Evolutionary conservation across 176 grass and related monocot species (phyloP), one percentile per base, ranked within the genome.

Genomic region (Saccharum spontaneum): DNA sequence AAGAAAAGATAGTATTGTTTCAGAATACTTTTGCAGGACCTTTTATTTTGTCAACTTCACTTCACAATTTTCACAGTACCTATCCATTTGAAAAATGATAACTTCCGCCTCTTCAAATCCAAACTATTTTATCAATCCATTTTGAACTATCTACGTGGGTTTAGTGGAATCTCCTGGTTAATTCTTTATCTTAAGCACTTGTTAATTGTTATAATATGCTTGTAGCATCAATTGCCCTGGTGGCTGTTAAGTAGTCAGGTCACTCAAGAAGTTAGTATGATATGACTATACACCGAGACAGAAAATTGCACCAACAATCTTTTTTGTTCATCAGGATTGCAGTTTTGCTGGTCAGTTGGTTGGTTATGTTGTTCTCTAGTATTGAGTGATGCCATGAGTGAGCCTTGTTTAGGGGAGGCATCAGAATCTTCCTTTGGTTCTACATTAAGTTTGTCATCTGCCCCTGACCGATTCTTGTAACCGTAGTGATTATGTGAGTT

Each of bases 61-160:
- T 73, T 83, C 43, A 23, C 36, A 55, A 1, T 71, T 83, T 71
- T 41, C 7, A 11, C n/a, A 10, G 23, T 5, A 30, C 5, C 40
- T 46, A 5, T 55, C 6, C 24, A 20, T 46, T 18, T 30, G 1
- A 33, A 49, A 68, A 3, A 48, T 68, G 18, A 8, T 17, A 6
- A 31, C 1, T 79, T 66, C 36, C 1, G 6, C 18, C 52, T 38
- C 3, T 54, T 80, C 10, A n/a, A 67, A 36, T 69, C 67, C 11
- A 6, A 69, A 52, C 43, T 78, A n/a, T 17, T 48, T 59, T 49
- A 49, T 30, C 7, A 10, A 69, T 40, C 49, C 5, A 62, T 81
- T 81, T 40, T 33, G 43, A 77, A 77, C 80, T 30, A 75, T 74
- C 55, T 44, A 60, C 41, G 36, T 85, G 15, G 43, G 33, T 67